Conservation (phyloP, 257 asterid species). For the Solanum chiquidenum region DNA sequence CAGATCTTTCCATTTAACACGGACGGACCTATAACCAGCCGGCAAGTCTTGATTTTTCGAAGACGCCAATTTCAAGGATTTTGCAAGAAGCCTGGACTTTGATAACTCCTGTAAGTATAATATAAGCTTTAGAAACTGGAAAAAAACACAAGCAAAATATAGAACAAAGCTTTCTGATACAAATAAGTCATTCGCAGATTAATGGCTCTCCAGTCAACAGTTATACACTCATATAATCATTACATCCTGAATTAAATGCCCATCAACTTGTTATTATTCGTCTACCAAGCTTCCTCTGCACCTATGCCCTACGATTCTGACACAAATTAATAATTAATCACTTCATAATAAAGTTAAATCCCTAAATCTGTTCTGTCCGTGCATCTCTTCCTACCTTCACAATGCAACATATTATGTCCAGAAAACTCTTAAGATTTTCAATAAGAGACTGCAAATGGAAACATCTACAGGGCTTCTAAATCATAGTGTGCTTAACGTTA, state of each 20-base stretch:
- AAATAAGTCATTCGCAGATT: not conserved
- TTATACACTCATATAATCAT: not conserved
- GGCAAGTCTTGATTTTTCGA: slow-evolving; percentile 39
- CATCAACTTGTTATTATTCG: not conserved
- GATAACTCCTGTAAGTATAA: slow-evolving; percentile 53
- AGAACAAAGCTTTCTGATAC: not conserved
- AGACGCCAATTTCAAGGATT: slow-evolving; percentile 36
- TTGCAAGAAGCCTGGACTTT: slow-evolving; percentile 31
- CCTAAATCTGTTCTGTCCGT: not conserved
- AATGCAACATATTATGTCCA: not conserved
- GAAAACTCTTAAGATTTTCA: not conserved
- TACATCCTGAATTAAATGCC: not conserved
- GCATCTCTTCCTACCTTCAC: not conserved
- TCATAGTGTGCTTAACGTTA: not conserved
- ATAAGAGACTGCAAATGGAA: not conserved
- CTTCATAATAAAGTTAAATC: not conserved
- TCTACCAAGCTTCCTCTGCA: not conserved
- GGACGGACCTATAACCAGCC: slow-evolving; percentile 67
- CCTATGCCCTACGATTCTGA: not conserved
- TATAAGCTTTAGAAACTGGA: not conserved
- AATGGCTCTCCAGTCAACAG: not conserved
- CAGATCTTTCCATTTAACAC: slow-evolving; percentile 92
- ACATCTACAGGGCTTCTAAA: not conserved
- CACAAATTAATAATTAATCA: not conserved
- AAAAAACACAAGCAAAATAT: not conserved